phyloP scores from a whole-genome alignment of 2,329 filamentous ascomycete genomes.

The Zymoseptoria passerinii region DNA sequence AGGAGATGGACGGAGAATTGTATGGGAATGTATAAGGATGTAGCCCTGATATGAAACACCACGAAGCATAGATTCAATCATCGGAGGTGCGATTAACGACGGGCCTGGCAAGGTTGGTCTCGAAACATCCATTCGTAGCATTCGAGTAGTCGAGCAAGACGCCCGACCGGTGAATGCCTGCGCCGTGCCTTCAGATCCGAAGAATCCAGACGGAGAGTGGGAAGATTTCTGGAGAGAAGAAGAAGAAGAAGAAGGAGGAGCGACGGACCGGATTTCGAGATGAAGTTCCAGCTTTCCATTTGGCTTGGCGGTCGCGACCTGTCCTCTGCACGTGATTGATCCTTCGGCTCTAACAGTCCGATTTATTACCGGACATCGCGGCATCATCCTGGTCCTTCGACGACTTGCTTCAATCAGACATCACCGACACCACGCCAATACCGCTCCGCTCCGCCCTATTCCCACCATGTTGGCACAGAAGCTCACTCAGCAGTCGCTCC shows the following conservation, averaged over 20 bases:
- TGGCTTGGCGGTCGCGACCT: conserved; percentile 1
- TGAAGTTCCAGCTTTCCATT: not conserved
- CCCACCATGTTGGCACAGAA: conserved; percentile 38
- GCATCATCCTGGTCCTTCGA: not conserved
- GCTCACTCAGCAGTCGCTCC: conserved; percentile 37
- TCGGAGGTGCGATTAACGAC: conserved; percentile 47
- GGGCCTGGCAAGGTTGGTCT: conserved; percentile 36
- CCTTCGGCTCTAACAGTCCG: not conserved
- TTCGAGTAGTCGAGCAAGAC: conserved; percentile 24
- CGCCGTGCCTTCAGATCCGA: conserved; percentile 25
- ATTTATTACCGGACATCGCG: not conserved
- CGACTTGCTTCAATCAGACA: conserved; percentile 20
- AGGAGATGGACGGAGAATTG: conserved; percentile 1
- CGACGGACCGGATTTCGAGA: not conserved
- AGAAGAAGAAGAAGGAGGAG: conserved; percentile 8
- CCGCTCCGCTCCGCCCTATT: conserved; percentile 10
- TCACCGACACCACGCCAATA: conserved; percentile 1
- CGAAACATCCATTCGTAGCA: conserved; percentile 26
- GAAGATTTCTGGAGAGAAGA: conserved; percentile 22
- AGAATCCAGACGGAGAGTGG: conserved; percentile 26
- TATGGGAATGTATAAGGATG: conserved; percentile 22
- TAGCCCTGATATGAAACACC: conserved; percentile 50
- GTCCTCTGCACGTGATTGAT: not conserved
- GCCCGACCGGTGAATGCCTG: conserved; percentile 21
- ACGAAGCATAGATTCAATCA: conserved; percentile 32